Base-by-base conservation (phyloP, 2,329 filamentous ascomycete species). In the Aspergillus pseudoterreus region DNA sequence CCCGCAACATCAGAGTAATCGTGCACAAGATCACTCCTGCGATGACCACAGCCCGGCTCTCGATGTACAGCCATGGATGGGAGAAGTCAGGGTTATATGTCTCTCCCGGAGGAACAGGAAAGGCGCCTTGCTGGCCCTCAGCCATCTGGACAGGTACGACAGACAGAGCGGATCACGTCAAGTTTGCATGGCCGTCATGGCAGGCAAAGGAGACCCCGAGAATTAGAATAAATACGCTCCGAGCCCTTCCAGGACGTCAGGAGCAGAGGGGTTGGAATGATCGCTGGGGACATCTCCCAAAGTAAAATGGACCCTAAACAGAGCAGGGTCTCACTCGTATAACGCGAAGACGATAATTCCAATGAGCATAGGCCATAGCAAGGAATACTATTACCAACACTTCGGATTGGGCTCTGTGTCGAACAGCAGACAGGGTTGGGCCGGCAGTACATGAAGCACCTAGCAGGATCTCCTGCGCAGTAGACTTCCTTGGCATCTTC, bases 21-120 rank as follows among this genome's bases (percentile, higher is more conserved):
- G 49, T 55, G 38, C 50, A 51, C 1, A 58, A n/a, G 4, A 27
- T 24, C 42, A 59, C 22, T 1, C 58, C 55, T 11, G 54, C 47
- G 1, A 21, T 42, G 4, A 53, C 52, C 21, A 61, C 24, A 2
- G 42, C 19, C 24, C 50, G 36, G 43, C 55, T 56, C 9, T 30
- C 24, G 1, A 38, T 52, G 19, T 46, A 54, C 41, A 52, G 42
- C 52, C 52, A 57, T n/a, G 52, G 54, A 49, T 57, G 12, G 1
- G 52, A 53, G 33, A 51, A 53, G 19, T 58, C 50, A 14, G 54
- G 56, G 32, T 55, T 45, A 6, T 48, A 43, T 4, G 49, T 55
- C 30, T 52, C 50, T n/a, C 56, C 54, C 6, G 50, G 38, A 6
- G 56, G 56, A 11, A 52, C 52, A 35, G 47, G 35, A 44, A 44